Evolutionary conservation across 1,284 basidiomycete genomes (phyloP), one percentile per base, ranked within the genome.

Genomic region (Sutorius eximius): DNA sequence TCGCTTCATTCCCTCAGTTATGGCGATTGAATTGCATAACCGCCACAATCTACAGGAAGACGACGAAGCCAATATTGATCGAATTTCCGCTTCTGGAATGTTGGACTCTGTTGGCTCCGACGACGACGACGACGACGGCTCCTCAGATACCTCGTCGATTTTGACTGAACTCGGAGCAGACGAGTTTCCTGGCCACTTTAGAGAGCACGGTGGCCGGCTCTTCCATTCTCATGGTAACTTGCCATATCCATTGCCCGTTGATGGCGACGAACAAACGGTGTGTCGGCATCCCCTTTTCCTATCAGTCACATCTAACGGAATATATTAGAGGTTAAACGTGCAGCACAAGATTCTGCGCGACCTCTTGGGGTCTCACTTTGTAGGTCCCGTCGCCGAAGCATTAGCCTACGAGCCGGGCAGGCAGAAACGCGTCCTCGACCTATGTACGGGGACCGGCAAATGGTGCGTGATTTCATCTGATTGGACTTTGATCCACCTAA

Each of bases 401-500:
- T 74, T 91, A 51, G 71, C 68, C 36, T 61, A 63, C 40, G 65
- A 71, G 50, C 62, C 67, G 5, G 67, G 61, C 33, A 67, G 75
- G 54, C 75, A 74, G 48, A 77, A 74, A 62, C 75, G 77, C 54
- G 85, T 78, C 42, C 74, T 91, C 38, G 88, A 91, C 68, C 63
- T 89, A 30, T 83, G 88, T 55, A 87, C 84, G 16, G 88, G 88
- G 13, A 86, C 77, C 18, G 88, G 88, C 12, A 73, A 69, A 71
- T 91, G 88, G 88, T 88, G 61, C 58, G 78, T 70, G 52, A 63
- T 47, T 46, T 38, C 30, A 37, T 51, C 37, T 36, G 52, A 55
- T 59, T 56, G 40, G 36, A 46, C 48, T 55, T 58, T 64, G 57
- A 63, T 64, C 56, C 64, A 60, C 61, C 52, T 63, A 55, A 61